A percentile compares a stretch with the other conserved stretches of the same genome.
These are phyloP conservation scores for Kluyveromyces dobzhanskii DNA, from an alignment of 805 yeast species.

Conservation along the genomic window DNA sequence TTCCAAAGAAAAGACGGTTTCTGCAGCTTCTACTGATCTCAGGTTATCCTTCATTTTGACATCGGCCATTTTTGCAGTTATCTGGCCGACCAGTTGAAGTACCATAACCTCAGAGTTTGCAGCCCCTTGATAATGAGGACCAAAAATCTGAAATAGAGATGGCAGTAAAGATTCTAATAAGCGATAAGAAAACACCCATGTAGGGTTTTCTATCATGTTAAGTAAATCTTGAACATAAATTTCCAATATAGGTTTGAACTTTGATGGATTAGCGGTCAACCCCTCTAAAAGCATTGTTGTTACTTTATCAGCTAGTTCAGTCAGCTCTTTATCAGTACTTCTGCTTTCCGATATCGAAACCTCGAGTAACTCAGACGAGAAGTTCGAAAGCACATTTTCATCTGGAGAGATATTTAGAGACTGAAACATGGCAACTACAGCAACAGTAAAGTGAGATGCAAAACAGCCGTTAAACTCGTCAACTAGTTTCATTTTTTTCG, in stretches of 20 bases:
- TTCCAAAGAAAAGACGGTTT: too few relatives aligned
- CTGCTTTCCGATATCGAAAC: constrained; percentile 5
- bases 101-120: constrained; percentile 41
- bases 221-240: constrained; percentile 49
- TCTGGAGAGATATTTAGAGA: constrained; percentile 13
- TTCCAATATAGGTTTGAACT: constrained; percentile 38
- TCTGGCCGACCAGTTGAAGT: constrained; percentile 52
- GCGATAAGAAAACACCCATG: constrained; percentile 53
- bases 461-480: constrained; percentile 6
- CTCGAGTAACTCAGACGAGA: constrained; percentile 3
- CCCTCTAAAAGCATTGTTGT: constrained; percentile 17
- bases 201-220: constrained; percentile 41
- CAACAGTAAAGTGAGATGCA: constrained; percentile 23
- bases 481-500: constrained; percentile 17
- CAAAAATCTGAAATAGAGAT: constrained; percentile 34
- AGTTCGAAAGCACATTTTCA: background rate
- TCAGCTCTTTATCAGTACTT: constrained; percentile 5
- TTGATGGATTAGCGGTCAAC: constrained; percentile 22
- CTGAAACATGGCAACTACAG: constrained; percentile 22
- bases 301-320: constrained; percentile 16
- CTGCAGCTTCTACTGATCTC: too few relatives aligned
- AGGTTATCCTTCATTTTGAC: constrained; percentile 7
- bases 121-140: constrained; percentile 30
- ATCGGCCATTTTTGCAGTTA: constrained; percentile 44
- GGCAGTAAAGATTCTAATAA: constrained; percentile 39